Percentiles rank a stretch among this genome's conserved stretches.
phyloP scores from a whole-genome alignment of 139 green algal genomes.

The Ettlia oleoabundans region DNA sequence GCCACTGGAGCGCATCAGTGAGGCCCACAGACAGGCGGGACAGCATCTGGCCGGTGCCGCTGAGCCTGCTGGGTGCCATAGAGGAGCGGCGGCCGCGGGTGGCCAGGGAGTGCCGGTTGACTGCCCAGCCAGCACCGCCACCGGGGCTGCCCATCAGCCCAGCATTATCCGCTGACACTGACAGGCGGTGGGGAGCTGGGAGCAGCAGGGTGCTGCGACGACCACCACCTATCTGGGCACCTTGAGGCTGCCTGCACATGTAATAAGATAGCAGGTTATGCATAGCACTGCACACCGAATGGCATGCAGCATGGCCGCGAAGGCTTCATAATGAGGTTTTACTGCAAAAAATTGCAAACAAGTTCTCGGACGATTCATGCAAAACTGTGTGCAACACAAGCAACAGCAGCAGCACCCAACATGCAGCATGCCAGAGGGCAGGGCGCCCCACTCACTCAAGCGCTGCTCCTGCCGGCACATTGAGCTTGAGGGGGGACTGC shows the following conservation, averaged over 20 bases:
- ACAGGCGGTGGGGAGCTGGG: slow-evolving; percentile 13
- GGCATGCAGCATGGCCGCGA: too few species aligned
- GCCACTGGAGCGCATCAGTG: slow-evolving; percentile 38
- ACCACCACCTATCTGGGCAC: background rate
- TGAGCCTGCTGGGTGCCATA: background rate
- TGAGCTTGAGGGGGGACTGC: slow-evolving; percentile 3
- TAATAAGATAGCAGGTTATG: too few species aligned
- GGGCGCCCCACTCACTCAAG: background rate
- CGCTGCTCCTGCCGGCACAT: background rate
- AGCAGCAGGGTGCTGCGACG: slow-evolving; percentile 21
- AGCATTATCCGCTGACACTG: slow-evolving; percentile 12
- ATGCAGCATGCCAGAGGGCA: background rate
- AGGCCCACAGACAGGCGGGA: slow-evolving; percentile 43
- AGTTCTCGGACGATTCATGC: too few species aligned
- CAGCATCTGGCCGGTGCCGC: slow-evolving; percentile 11
- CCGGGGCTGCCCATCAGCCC: background rate
- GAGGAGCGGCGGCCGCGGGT: slow-evolving; percentile 21
- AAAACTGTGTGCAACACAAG: background rate
- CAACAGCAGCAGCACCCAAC: background rate
- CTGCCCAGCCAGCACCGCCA: background rate
- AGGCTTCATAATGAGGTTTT: too few species aligned
- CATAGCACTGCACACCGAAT: too few species aligned
- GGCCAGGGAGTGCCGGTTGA: slow-evolving; percentile 23
- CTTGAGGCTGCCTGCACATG: slow-evolving; percentile 12
- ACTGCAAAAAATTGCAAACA: too few species aligned